Evolutionary conservation across 2,329 filamentous ascomycete genomes (phyloP).

Genomic region (Penicillium olsonii): DNA sequence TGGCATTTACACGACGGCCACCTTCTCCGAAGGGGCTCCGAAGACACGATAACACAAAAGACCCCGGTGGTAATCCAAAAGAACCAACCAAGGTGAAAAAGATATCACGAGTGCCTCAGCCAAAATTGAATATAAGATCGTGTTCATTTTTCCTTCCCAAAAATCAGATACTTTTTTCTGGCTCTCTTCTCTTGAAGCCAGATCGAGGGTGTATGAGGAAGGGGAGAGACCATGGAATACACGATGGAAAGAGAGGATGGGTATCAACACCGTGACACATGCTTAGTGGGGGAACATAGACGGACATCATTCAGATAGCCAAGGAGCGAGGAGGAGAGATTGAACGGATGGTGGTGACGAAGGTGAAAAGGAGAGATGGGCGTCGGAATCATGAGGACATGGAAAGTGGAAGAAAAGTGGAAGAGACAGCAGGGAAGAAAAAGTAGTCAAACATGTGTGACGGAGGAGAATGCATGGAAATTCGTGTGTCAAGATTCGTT

Average conservation of each 20-base stretch:
- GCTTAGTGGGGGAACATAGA: slow-evolving; percentile 27
- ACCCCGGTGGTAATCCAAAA: slow-evolving; percentile 12
- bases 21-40: slow-evolving; percentile 18
- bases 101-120: slow-evolving; percentile 2
- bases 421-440: slow-evolving; percentile 7
- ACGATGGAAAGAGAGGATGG: slow-evolving; percentile 38
- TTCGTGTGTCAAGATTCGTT: slow-evolving; percentile 29
- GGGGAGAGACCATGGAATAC: slow-evolving; percentile 23
- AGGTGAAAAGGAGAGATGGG: slow-evolving; percentile 16
- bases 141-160: slow-evolving; percentile 1
- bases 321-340: slow-evolving; percentile 11
- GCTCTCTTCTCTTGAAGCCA: slow-evolving; percentile 4
- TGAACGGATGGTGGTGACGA: slow-evolving; percentile 12
- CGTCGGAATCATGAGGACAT: slow-evolving; percentile 40
- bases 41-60: slow-evolving; percentile 15
- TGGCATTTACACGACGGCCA: slow-evolving; percentile 23
- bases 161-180: slow-evolving; percentile 3
- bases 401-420: slow-evolving; percentile 13
- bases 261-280: slow-evolving; percentile 48
- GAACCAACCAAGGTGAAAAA: slow-evolving; percentile 3
- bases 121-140: slow-evolving; percentile 5
- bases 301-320: slow-evolving; percentile 5
- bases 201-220: slow-evolving; percentile 10
- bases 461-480: slow-evolving; percentile 30
- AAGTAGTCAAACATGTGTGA: slow-evolving; percentile 15